These are phyloP conservation scores for Eugenia klotzschiana DNA, from an alignment of 441 rosid genomes.

Conservation along the genomic window DNA sequence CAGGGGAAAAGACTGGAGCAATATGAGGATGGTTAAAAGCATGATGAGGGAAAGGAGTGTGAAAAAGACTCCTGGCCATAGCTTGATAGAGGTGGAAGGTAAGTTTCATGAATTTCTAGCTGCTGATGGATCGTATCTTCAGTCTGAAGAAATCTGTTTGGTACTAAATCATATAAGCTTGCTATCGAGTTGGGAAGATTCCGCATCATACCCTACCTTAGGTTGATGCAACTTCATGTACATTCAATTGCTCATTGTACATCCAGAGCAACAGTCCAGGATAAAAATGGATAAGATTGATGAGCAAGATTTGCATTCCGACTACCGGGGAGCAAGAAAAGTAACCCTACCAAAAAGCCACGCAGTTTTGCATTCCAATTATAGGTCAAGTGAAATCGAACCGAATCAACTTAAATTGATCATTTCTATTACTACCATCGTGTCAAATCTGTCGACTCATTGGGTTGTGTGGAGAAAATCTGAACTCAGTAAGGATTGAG, in stretches of 20 bases:
- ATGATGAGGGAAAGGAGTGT: constrained; percentile 8
- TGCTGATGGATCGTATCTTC: constrained; percentile 4
- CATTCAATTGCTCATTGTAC: neutral
- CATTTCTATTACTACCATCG: neutral
- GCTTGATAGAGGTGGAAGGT: constrained; percentile 7
- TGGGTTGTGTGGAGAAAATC: neutral
- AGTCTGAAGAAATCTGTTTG: neutral
- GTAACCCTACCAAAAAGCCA: neutral
- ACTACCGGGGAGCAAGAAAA: neutral
- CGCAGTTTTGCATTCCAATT: neutral
- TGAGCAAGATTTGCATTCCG: neutral
- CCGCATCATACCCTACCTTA: accelerated
- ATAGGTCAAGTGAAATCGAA: neutral
- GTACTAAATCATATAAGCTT: neutral
- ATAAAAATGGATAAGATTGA: neutral
- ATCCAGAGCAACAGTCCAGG: neutral
- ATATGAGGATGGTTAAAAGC: constrained; percentile 5
- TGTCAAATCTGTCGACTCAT: neutral
- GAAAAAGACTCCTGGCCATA: constrained; percentile 8
- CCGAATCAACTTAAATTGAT: neutral
- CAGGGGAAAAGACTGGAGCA: constrained; percentile 1
- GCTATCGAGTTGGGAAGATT: neutral
- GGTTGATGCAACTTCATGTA: neutral
- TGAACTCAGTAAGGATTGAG: neutral
- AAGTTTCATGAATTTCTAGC: constrained; percentile 5